These are phyloP conservation scores for Russula vinacea DNA, from an alignment of 768 basidiomycete genomes.

Conservation along the genomic window DNA sequence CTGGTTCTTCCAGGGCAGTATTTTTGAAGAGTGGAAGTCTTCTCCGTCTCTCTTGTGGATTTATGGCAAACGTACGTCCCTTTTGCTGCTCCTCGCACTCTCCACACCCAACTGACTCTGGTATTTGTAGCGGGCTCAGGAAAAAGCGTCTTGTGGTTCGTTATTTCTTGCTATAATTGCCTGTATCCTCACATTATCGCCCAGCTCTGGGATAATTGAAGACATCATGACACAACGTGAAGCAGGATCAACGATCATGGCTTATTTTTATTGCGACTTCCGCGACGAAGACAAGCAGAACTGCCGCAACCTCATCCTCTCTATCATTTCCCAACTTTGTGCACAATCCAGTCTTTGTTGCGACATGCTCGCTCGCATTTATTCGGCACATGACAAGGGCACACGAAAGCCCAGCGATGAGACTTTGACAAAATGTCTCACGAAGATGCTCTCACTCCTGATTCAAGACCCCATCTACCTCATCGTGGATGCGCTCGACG, in stretches of 20 bases:
- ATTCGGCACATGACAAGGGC: neutral
- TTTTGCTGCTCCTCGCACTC: too few relatives aligned
- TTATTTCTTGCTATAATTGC: neutral
- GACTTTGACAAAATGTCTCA: neutral
- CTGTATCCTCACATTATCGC: neutral
- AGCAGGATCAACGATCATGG: neutral
- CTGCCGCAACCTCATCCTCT: neutral
- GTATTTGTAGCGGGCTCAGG: neutral
- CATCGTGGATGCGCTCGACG: neutral
- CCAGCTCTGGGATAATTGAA: neutral
- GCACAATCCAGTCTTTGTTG: neutral
- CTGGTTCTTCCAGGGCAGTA: conserved; percentile 6
- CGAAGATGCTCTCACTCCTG: neutral
- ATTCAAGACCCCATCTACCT: neutral
- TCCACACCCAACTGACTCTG: too few relatives aligned
- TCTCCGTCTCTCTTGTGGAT: neutral
- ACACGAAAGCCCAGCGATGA: neutral
- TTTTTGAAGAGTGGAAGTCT: conserved; percentile 5
- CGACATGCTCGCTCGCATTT: neutral
- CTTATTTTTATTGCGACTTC: neutral
- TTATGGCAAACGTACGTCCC: neutral
- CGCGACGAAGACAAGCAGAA: neutral
- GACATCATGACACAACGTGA: neutral
- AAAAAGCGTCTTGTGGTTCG: conserved; percentile 3
- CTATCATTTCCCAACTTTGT: neutral